Evolutionary conservation across 805 yeast genomes (phyloP).

Genomic region (Brettanomyces bruxellensis): DNA sequence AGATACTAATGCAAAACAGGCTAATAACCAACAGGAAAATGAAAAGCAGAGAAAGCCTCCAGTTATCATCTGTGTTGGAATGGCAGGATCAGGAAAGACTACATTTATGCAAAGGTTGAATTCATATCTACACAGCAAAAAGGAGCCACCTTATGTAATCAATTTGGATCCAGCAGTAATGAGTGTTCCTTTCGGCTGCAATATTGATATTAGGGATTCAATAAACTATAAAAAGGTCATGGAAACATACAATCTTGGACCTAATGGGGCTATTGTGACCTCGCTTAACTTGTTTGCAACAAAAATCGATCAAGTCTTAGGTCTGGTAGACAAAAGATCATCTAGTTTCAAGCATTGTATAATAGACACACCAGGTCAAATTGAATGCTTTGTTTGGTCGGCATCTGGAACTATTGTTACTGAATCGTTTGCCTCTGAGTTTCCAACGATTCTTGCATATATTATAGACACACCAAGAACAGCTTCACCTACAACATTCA

Average conservation of each 20-base stretch:
- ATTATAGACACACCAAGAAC: constrained; percentile 95
- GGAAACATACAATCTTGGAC: constrained; percentile 93
- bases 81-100: constrained; percentile 83
- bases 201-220: constrained; percentile 93
- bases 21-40: not conserved
- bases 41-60: constrained; percentile 19
- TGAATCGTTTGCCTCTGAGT: constrained; percentile 90
- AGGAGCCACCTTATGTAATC: constrained; percentile 79
- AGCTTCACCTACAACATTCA: constrained; percentile 90
- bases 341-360: constrained; percentile 58
- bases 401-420: constrained; percentile 96
- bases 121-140: constrained; percentile 70
- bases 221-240: constrained; percentile 92
- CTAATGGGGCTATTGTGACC: constrained; percentile 97
- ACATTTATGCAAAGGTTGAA: constrained; percentile 94
- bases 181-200: constrained; percentile 87
- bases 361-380: constrained; percentile 97
- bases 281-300: constrained; percentile 88
- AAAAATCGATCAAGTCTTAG: constrained; percentile 90
- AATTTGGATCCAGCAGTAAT: constrained; percentile 95
- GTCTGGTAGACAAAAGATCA: constrained; percentile 71
- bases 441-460: constrained; percentile 93
- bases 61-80: constrained; percentile 31
- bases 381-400: constrained; percentile 97
- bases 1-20: no score